Evolutionary conservation across 768 basidiomycete genomes (phyloP), one percentile per base, ranked within the genome.

Genomic region (Hygrocybe punicea): DNA sequence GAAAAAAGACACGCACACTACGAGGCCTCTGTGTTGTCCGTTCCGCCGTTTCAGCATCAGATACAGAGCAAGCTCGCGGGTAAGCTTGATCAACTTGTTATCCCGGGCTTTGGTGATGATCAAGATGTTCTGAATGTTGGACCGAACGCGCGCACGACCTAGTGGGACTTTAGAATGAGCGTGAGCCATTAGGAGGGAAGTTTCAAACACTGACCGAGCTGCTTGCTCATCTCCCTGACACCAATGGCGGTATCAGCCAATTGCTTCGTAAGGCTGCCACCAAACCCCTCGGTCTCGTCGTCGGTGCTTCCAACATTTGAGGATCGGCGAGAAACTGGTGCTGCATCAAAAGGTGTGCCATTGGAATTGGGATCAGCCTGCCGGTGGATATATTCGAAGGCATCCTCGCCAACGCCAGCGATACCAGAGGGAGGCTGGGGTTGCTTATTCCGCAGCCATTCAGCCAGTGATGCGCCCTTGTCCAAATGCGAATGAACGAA

Each of bases 141-240:
- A 89, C 50, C 85, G 85, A 56, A 98, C 91, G 33, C 93, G 83
- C 4, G 96, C 93, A 55, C 96, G 89, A 53, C 96, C 95, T 98
- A 65, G 35, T 46, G 29, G 36, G 21, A 60, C 52, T 53, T 47
- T 23, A 44, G 51, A 56, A 57, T 57, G 58, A 61, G 68, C 37
- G 44, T 36, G 23, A 36, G 34, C 25, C 33, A 19, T 45, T 39
- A 34, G 37, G 47, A n/a, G n/a, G 25, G 35, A 49, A 53, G 42
- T 16, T 36, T 53, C 42, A 48, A 60, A 35, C 25, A 75, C 81
- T 66, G 63, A 93, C 96, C 97, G 16, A 99, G 86, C 71, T 96
- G 92, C 72, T 96, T 96, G 83, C 93, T 96, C 93, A 98, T 95
- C 74, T 99, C 97, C 48, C 97, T 82, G 10, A 99, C 97, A 37